These are phyloP conservation scores for Tricholoma furcatifolium DNA, from an alignment of 768 basidiomycete genomes.

Conservation along the genomic window DNA sequence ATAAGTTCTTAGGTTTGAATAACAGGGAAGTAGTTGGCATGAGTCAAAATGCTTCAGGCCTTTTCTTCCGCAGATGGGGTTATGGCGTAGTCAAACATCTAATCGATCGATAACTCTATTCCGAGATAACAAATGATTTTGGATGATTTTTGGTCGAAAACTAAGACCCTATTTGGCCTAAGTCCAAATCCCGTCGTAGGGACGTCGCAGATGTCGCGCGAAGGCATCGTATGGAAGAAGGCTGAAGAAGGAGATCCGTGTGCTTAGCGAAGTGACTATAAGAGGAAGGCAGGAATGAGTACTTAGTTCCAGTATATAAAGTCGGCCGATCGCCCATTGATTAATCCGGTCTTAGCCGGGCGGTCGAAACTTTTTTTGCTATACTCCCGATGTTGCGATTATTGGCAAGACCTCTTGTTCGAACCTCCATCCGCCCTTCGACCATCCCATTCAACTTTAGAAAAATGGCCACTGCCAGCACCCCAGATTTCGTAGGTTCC, in stretches of 20 bases:
- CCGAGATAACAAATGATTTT: background rate
- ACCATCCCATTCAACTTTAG: constrained; percentile 30
- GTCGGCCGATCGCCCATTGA: constrained; percentile 19
- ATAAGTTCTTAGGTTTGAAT: no score
- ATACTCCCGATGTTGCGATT: constrained; percentile 37
- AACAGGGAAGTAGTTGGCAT: no score
- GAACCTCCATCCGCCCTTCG: constrained; percentile 30
- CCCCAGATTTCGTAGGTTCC: constrained; percentile 59
- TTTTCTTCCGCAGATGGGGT: no score
- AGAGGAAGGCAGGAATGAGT: background rate
- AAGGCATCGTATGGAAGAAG: background rate
- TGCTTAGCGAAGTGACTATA: background rate
- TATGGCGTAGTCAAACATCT: background rate
- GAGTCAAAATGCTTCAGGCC: no score
- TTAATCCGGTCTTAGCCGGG: constrained; percentile 22
- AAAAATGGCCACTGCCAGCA: constrained; percentile 60
- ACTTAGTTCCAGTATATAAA: background rate
- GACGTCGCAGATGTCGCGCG: no score
- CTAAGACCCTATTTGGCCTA: background rate
- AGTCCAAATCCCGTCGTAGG: no score
- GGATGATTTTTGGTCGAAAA: background rate
- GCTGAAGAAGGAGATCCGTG: background rate
- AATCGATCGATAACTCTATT: constrained; percentile 5
- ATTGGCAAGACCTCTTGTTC: constrained; percentile 32
- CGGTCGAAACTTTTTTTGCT: constrained; percentile 20